Evolutionary conservation across 805 yeast genomes (phyloP), one percentile per base, ranked within the genome.

Genomic region (Wickerhamiella hasegawae): DNA sequence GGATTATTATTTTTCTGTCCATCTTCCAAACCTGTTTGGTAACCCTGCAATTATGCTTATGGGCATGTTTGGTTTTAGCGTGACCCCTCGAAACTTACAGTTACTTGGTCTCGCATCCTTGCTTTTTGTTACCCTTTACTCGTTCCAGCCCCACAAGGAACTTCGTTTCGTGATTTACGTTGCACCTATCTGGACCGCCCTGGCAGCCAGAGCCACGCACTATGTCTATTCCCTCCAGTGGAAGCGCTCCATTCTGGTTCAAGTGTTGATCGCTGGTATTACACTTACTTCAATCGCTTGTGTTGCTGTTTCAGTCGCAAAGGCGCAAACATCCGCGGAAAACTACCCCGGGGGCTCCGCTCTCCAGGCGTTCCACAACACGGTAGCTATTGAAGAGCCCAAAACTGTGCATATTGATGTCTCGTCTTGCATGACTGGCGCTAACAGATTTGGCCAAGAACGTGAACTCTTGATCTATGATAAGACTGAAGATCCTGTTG

Each of bases 281-380:
- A 18, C 65, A 0, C 36, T 59, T 2, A 45, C 63, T 0, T 55
- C 60, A 18, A 11, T 62, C 0, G 31, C 51, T 0, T 59, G 71
- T 2, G 38, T 66, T 4, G 34, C 55, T 0, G 33, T 63, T 3
- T 68, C 85, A 0, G 29, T 66, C 1, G 49, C 63, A 9, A 73
- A 73, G 63, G 69, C 76, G 0, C 66, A 64, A 32, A 62, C 73
- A 4, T 82, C 94, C 1, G 65, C 77, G 33, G 60, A 60, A 53
- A 87, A 87, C 53, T 87, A 87, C 51, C 94, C 95, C 2, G 96
- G 96, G 10, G 96, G 95, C 0, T 63, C 57, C 1, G 94, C 94
- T 1, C 56, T 84, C 23, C 40, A 50, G 12, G 48, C 48, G 17
- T 63, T 79, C 39, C 78, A 82, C 46, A 45, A 60, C 8, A 51